A percentile compares a stretch with the other conserved stretches of the same genome.
Conservation (phyloP, 2,329 filamentous ascomycete genomes). For the Chrysosporium queenslandicum region DNA sequence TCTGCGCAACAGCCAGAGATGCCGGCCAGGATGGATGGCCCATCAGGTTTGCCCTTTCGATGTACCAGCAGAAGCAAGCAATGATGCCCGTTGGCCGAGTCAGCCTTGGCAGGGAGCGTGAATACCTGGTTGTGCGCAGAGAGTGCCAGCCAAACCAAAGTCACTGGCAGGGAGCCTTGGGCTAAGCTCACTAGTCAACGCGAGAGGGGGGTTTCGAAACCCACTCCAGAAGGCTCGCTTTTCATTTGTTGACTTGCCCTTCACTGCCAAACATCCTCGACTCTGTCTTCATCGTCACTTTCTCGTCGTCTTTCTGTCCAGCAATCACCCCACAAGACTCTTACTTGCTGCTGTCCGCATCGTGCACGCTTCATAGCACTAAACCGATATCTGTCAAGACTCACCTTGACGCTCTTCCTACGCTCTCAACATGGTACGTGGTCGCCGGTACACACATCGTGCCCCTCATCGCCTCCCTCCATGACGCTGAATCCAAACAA, state of each 20-base stretch:
- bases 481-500: neutral
- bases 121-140: neutral
- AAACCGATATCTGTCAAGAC: neutral
- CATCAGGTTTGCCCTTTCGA: neutral
- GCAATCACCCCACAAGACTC: neutral
- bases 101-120: constrained; percentile 1
- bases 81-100: neutral
- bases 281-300: neutral
- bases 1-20: neutral
- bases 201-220: neutral
- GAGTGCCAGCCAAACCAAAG: constrained; percentile 2
- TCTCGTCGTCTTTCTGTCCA: neutral
- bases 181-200: neutral
- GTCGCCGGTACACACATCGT: neutral
- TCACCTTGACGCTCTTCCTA: neutral
- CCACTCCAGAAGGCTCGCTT: neutral
- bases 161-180: constrained; percentile 1
- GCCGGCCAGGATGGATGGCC: neutral
- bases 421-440: constrained; percentile 5
- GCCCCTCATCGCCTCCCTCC: neutral
- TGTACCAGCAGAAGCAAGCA: neutral
- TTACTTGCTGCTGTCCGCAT: neutral
- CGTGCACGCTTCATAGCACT: neutral
- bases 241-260: neutral
- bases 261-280: neutral